Evolutionary conservation across 1,139 yeast genomes (phyloP).

Genomic region (Sugiyamaella paludigena): DNA sequence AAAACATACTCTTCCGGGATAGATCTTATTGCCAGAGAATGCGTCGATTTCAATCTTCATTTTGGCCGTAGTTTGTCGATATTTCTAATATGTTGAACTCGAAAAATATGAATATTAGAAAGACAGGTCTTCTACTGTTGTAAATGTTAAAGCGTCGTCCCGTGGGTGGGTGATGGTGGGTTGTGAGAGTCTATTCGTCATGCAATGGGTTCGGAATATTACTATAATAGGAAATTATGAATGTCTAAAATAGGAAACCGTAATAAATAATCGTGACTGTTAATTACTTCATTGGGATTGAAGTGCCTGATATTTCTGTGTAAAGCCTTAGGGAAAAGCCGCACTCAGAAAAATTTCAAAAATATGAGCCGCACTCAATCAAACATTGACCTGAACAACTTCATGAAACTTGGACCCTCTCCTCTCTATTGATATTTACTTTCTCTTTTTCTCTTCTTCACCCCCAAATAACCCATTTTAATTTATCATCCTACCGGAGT

Average conservation of each 20-base stretch:
- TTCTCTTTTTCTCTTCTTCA: constrained; percentile 1
- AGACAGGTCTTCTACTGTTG: constrained; percentile 1
- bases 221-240: background rate
- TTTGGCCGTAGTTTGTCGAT: constrained; percentile 28
- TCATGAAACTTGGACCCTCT: no score
- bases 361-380: no score
- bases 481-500: constrained; percentile 69
- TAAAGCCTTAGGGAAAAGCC: background rate
- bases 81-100: constrained; percentile 11
- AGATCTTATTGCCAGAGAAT: constrained; percentile 98
- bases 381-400: no score
- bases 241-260: no score
- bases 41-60: constrained; percentile 99
- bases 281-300: background rate
- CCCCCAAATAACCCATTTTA: constrained; percentile 3
- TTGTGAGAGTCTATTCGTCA: no score
- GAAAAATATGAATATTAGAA: background rate
- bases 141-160: background rate
- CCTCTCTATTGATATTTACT: background rate
- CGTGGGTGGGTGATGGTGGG: constrained; percentile 9
- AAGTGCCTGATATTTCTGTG: background rate
- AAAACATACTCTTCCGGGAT: constrained; percentile 85
- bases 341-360: constrained; percentile 2
- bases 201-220: background rate
- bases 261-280: no score